Evolutionary conservation across 176 grass and related monocot species (phyloP), one percentile per base, ranked within the genome.

Genomic region (Ampelocalamus luodianensis): DNA sequence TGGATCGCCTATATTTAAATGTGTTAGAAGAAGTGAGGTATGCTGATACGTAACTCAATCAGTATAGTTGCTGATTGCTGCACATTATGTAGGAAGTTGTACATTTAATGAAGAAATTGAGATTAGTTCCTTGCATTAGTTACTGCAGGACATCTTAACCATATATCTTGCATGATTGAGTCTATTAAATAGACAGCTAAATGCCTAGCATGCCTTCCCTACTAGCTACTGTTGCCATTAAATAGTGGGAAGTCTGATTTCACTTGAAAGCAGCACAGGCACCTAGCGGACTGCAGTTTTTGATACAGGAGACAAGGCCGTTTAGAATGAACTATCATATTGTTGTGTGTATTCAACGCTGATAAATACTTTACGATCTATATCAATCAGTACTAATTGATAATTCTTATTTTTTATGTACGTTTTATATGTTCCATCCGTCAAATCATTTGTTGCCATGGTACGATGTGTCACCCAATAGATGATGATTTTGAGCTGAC

Each of bases 1-100:
- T 79, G 93, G 97, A 81, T 99, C 97, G 43, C 97, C 93, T 69
- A 99, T 96, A 83, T 99, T 99, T 90, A 99, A 96, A 55, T 99
- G 97, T 94, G 93, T 91, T 50, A 88, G 90, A 89, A 91, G 97
- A 92, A 85, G 80, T 76, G 97, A 99, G 92, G 97, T 99, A 91
- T 85, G 83, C 48, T 68, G 34, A 87, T 84, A 26, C 48, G 6
- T 38, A 34, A 22, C 17, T 85, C 48, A 78, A 34, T 81, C 26
- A 67, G 29, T 54, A 36, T 80, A 22, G 4, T 37, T 81, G 61
- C 32, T 75, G 50, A 65, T 36, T 51, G 16, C 8, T 85, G 55
- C 18, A 71, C 7, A 63, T 59, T 49, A 39, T 46, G 22, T 50
- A 39, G 60, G 36, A 69, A 78, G 20, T 14, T 43, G 4, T 76